A percentile compares a stretch with the other conserved stretches of the same genome.
Evolutionary conservation across 805 yeast species (phyloP).

Genomic region (Barnettozyma botsteinii): DNA sequence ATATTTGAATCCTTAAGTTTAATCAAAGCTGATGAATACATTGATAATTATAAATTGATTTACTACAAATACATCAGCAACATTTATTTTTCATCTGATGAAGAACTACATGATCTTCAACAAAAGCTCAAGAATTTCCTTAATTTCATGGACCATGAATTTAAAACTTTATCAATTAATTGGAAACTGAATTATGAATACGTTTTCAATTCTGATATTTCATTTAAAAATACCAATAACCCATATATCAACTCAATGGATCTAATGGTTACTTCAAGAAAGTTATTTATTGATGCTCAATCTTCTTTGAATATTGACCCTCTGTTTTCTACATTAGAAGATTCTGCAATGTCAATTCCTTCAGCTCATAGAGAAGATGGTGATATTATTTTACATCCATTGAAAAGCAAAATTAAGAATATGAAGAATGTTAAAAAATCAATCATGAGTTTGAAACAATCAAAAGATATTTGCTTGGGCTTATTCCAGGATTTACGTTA

Average conservation of each 20-base stretch:
- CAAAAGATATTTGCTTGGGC: slow-evolving; percentile 15
- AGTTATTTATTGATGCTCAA: slow-evolving; percentile 27
- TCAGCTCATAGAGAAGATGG: slow-evolving; percentile 20
- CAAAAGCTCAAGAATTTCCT: slow-evolving; percentile 16
- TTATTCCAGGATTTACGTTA: slow-evolving; percentile 18
- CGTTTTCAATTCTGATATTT: slow-evolving; percentile 18
- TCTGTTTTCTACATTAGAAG: slow-evolving; percentile 41
- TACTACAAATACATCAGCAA: slow-evolving; percentile 20
- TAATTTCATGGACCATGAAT: slow-evolving; percentile 17
- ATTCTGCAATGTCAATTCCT: slow-evolving; percentile 45
- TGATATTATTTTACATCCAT: neutral
- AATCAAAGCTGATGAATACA: slow-evolving; percentile 3
- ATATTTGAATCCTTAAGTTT: slow-evolving; percentile 13
- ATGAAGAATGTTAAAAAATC: slow-evolving; percentile 21
- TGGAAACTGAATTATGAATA: slow-evolving; percentile 21
- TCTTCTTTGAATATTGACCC: slow-evolving; percentile 38
- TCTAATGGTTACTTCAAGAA: slow-evolving; percentile 27
- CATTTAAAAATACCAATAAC: slow-evolving; percentile 14
- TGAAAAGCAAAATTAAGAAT: slow-evolving; percentile 18
- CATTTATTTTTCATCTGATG: slow-evolving; percentile 7
- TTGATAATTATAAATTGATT: slow-evolving; percentile 22
- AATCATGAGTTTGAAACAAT: slow-evolving; percentile 19
- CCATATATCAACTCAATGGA: slow-evolving; percentile 22
- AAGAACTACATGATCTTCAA: slow-evolving; percentile 6
- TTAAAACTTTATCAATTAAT: slow-evolving; percentile 11